Base-by-base conservation (phyloP, 306 rosid species). In the Castanea crenata region DNA sequence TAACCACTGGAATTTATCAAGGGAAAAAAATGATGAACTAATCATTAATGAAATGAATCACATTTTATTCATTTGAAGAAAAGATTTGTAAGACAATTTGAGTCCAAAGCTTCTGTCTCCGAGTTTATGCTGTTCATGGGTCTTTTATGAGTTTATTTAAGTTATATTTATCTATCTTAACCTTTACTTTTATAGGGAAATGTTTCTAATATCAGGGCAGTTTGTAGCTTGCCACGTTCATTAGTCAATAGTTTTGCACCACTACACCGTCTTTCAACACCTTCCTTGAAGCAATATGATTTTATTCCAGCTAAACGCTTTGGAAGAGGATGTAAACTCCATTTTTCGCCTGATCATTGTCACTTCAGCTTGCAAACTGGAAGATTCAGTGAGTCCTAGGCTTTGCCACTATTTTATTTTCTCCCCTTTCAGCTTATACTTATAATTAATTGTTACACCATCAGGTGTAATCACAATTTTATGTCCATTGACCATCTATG, bases 301-400 rank as follows among this genome's bases (percentile, higher is more conserved):
- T 69, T 85, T 68, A 82, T 44, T 58, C 52, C 82, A 1, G 76
- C 80, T 72, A 81, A 75, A 80, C 35, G 78, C 74, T 82, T 71
- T 74, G 82, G 78, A 78, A 74, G 79, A 78, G 77, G 76, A 55
- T 59, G 25, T 51, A 83, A 49, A 62, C 19, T 49, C 76, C 73
- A 78, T 74, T 56, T 67, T 64, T 83, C 63, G n/a, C 80, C 75
- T 75, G 72, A 82, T 57, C 83, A 71, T 52, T 38, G 74, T 71
- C 32, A 5, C 21, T 78, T 49, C 23, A 68, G 79, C 38, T 81
- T 80, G 65, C 88, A 12, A 78, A 82, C 54, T 77, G 81, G 80
- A 79, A 85, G 71, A 82, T 81, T 59, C 79, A 57, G 97, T 88
- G 82, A 87, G 92, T 87, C 32, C 71, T 56, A 74, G 61, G 46